These are phyloP conservation scores for Xylaria hypoxylon DNA, from an alignment of 2,329 filamentous ascomycete species.

Conservation along the genomic window DNA sequence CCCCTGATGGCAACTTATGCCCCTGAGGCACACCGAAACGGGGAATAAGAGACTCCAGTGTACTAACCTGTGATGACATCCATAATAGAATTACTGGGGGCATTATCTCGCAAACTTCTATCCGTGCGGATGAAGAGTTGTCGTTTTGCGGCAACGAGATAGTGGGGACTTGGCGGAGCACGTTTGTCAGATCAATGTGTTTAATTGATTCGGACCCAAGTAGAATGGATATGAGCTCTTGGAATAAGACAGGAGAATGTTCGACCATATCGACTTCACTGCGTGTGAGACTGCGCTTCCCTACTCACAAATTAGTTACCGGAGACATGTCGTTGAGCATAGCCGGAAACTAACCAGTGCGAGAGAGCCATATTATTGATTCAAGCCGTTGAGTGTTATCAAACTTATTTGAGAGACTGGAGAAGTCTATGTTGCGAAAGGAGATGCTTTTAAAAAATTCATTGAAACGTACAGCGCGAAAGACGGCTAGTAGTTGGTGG, in stretches of 20 bases:
- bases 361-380: conserved; percentile 63
- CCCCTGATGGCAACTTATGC: too few species aligned
- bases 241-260: conserved; percentile 63
- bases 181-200: conserved; percentile 65
- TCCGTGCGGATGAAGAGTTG: conserved; percentile 19
- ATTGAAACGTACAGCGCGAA: conserved; percentile 68
- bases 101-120: conserved; percentile 55
- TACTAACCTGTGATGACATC: conserved; percentile 59
- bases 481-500: conserved; percentile 66
- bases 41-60: too few species aligned
- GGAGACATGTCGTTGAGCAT: neutral
- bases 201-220: conserved; percentile 67
- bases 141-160: conserved; percentile 39
- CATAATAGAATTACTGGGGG: conserved; percentile 63
- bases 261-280: conserved; percentile 61
- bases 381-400: conserved; percentile 60
- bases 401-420: conserved; percentile 54
- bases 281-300: conserved; percentile 59
- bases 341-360: conserved; percentile 58
- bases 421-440: conserved; percentile 64
- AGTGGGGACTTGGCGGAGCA: conserved; percentile 46
- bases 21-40: too few species aligned
- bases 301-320: conserved; percentile 42
- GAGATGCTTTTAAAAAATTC: conserved; percentile 70
- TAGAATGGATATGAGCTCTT: conserved; percentile 67